Evolutionary conservation across 2,329 filamentous ascomycete species (phyloP), one percentile per base, ranked within the genome.

Genomic region (Annulohypoxylon truncatum): DNA sequence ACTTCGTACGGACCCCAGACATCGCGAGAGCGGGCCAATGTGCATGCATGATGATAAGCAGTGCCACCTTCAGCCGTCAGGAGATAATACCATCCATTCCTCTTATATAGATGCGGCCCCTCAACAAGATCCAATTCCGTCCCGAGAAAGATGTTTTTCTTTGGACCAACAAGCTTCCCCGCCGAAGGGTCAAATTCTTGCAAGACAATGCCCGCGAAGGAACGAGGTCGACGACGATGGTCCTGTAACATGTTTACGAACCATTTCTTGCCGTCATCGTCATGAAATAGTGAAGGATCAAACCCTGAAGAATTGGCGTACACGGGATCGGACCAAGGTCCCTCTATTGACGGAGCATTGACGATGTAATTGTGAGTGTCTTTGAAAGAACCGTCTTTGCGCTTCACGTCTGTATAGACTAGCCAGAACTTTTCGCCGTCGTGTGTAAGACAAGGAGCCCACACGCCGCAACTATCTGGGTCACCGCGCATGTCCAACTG

Each of bases 341-440:
- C 88, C 35, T 85, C 81, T 56, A 89, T 85, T 4, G 78, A 70
- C 0, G 82, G 77, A 0, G 85, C 82, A 31, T 73, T 84, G 56
- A 90, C 84, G 62, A 90, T 89, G 73, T 89, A 90, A 71, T 89
- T 90, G 68, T 85, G 87, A 0, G 85, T 82, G 70, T 89, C 87
- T 74, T 88, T 89, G 81, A 89, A 89, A 2, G 84, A 86, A 10
- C 88, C 88, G 69, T 90, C 88, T 74, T 90, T 90, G 68, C 88
- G 86, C 78, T 89, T 90, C 13, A 90, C 87, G 71, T 90, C 87
- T 0, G 87, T 89, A 74, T 88, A 90, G 1, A 90, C 87, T 4
- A 90, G 83, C 82, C 84, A 90, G 77, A 89, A 90, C 57, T 78
- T 82, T 2, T 83, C 79, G 47, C 86, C 87, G 67, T 89, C 87